These are phyloP conservation scores for Mytilinidion resinicola DNA, from an alignment of 495 filamentous ascomycete genomes.

Conservation along the genomic window DNA sequence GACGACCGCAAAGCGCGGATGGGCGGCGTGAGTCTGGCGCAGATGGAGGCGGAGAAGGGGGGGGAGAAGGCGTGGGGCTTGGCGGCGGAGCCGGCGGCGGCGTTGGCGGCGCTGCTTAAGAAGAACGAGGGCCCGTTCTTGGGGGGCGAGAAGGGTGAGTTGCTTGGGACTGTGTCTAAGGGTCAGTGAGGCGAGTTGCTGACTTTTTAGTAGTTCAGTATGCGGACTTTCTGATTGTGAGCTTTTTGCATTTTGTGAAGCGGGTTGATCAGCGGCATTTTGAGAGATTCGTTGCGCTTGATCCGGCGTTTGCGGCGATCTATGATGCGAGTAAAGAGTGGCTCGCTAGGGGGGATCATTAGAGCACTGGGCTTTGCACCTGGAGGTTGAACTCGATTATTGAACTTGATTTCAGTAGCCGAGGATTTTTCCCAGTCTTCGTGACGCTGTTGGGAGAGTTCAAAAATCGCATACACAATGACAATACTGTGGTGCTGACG, in stretches of 20 bases:
- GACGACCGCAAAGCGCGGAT: conserved; percentile 32
- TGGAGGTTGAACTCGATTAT: no score
- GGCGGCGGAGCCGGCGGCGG: conserved; percentile 33
- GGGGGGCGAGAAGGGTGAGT: conserved; percentile 34
- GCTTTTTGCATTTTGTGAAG: conserved; percentile 33
- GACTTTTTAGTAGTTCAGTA: conserved; percentile 21
- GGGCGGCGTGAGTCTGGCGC: conserved; percentile 42
- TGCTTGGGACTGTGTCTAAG: neutral
- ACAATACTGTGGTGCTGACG: no score
- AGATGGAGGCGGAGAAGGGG: conserved; percentile 37
- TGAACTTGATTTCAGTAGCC: no score
- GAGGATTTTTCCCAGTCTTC: no score
- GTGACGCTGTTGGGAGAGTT: no score
- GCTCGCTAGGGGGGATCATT: conserved; percentile 28
- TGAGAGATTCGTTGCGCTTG: conserved; percentile 17
- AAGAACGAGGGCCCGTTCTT: conserved; percentile 48
- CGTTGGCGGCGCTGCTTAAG: conserved; percentile 44
- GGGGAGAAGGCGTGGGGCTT: conserved; percentile 39
- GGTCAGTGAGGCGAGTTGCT: conserved; percentile 1
- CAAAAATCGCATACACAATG: no score
- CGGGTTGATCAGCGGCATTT: conserved; percentile 25
- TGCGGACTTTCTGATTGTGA: conserved; percentile 39
- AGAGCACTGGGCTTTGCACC: neutral
- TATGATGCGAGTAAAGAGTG: conserved; percentile 33
- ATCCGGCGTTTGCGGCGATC: conserved; percentile 20